Conservation (phyloP, 768 basidiomycete genomes). For the Mycena albidolilacea region DNA sequence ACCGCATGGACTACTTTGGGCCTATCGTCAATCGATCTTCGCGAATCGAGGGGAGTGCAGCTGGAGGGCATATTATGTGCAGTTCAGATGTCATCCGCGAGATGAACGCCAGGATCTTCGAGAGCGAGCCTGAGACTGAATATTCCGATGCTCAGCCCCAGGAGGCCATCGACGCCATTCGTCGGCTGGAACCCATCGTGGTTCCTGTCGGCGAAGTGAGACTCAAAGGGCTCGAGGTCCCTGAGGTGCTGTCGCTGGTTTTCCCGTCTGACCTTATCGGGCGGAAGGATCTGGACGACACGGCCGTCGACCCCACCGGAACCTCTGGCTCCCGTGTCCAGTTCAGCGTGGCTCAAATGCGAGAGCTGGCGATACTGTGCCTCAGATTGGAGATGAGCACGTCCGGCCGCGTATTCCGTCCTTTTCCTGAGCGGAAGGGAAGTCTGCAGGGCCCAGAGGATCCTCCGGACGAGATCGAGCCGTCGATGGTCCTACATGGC, state of each 20-base stretch:
- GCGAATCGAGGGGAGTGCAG: conserved; percentile 84
- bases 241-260: conserved; percentile 88
- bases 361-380: conserved; percentile 79
- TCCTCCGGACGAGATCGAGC: conserved; percentile 31
- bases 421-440: conserved; percentile 60
- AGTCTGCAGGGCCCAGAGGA: conserved; percentile 50
- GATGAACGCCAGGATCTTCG: conserved; percentile 74
- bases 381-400: conserved; percentile 86
- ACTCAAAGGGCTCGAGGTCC: conserved; percentile 94
- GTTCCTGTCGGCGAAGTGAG: conserved; percentile 90
- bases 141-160: conserved; percentile 70
- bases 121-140: conserved; percentile 70
- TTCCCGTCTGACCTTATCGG: conserved; percentile 84
- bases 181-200: conserved; percentile 77
- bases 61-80: conserved; percentile 95
- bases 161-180: conserved; percentile 82
- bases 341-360: conserved; percentile 82
- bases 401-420: conserved; percentile 71
- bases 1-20: conserved; percentile 98
- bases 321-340: conserved; percentile 67
- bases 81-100: conserved; percentile 91
- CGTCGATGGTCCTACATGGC: conserved; percentile 55
- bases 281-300: conserved; percentile 70
- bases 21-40: conserved; percentile 96
- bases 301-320: conserved; percentile 47